Evolutionary conservation across 1,139 yeast genomes (phyloP).

Genomic region (Saccharomyces hybrid): DNA sequence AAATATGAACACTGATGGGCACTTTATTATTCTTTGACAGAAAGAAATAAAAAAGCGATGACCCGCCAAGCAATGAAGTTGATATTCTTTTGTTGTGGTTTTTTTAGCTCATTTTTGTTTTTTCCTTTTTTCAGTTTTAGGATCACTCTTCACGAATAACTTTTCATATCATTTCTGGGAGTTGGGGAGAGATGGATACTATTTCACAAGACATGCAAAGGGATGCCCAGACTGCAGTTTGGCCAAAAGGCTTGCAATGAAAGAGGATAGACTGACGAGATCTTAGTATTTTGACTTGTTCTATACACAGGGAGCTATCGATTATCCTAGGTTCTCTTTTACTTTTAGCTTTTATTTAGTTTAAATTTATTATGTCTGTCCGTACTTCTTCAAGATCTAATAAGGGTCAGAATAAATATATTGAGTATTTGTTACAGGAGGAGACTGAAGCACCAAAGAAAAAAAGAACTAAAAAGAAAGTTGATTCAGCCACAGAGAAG

Average conservation of each 20-base stretch:
- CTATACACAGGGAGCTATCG: background rate
- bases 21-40: background rate
- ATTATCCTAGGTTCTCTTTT: background rate
- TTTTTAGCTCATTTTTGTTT: background rate
- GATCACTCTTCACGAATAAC: background rate
- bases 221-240: background rate
- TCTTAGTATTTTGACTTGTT: background rate
- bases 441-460: slow-evolving; percentile 9
- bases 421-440: slow-evolving; percentile 15
- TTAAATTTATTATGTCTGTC: slow-evolving; percentile 11
- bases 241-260: background rate
- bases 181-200: background rate
- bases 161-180: background rate
- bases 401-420: slow-evolving; percentile 24
- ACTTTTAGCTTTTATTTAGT: background rate
- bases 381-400: slow-evolving; percentile 23
- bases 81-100: background rate
- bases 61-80: background rate
- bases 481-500: background rate
- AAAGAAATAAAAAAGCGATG: background rate
- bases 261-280: background rate
- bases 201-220: background rate
- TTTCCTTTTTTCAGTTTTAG: background rate
- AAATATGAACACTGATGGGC: background rate
- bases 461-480: background rate